These are phyloP conservation scores for Calonectria pauciramosa DNA, from an alignment of 2,329 filamentous ascomycete species.

Conservation along the genomic window DNA sequence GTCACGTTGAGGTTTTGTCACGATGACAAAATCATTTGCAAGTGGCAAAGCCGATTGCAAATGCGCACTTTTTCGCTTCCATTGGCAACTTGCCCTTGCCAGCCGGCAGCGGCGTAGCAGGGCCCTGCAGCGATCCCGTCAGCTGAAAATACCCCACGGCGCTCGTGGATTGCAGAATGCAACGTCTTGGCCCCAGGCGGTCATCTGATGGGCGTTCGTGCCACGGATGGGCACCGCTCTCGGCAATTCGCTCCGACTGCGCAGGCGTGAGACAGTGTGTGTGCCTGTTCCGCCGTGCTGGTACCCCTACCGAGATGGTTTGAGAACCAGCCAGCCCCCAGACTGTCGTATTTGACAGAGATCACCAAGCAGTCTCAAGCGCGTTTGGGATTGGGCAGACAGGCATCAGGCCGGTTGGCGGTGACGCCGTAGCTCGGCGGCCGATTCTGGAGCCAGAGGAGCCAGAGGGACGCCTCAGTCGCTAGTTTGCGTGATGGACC, in stretches of 20 bases:
- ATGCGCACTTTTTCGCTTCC: conserved; percentile 6
- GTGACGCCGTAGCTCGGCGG: conserved; percentile 42
- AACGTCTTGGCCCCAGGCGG: conserved; percentile 34
- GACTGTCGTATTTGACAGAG: conserved; percentile 34
- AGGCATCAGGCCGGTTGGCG: conserved; percentile 30
- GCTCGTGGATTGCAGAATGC: conserved; percentile 25
- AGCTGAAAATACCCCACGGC: conserved; percentile 16
- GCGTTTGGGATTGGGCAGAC: conserved; percentile 40
- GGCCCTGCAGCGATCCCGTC: conserved; percentile 24
- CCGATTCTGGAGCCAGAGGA: conserved; percentile 30
- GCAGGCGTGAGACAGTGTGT: conserved; percentile 11
- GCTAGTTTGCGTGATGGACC: conserved; percentile 10
- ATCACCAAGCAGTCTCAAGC: conserved; percentile 42
- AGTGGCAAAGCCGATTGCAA: conserved; percentile 13
- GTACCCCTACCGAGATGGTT: conserved; percentile 36
- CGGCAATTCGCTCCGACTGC: conserved; percentile 40
- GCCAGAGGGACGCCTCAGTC: neutral
- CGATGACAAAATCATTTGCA: neutral
- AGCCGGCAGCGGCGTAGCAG: conserved; percentile 9
- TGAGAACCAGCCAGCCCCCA: conserved; percentile 36
- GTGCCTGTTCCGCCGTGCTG: conserved; percentile 40
- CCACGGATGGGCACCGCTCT: conserved; percentile 35
- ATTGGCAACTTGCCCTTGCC: conserved; percentile 1
- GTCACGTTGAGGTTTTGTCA: conserved; percentile 10
- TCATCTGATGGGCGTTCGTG: conserved; percentile 37